A percentile compares a stretch with the other conserved stretches of the same genome.
Conservation (phyloP, 176 grass and related monocot genomes). For the Rhynchospora tenuis region DNA sequence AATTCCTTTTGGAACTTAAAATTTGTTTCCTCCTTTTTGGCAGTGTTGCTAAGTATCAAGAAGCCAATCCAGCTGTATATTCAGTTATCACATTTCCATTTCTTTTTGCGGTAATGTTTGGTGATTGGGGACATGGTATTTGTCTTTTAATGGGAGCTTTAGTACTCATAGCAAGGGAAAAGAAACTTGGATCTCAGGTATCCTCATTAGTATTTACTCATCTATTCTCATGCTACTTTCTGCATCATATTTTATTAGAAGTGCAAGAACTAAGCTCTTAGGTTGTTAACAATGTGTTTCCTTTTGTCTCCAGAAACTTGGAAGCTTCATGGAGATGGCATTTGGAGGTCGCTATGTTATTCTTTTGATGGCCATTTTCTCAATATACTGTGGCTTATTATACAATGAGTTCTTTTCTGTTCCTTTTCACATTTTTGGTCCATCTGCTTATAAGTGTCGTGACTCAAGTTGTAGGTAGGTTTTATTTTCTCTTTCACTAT, state of each 20-base stretch:
- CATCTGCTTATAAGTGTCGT: conserved; percentile 87
- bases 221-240: conserved; percentile 7
- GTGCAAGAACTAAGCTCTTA: background rate
- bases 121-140: conserved; percentile 99
- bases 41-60: conserved; percentile 95
- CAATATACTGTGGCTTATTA: conserved; percentile 99
- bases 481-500: background rate
- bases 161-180: conserved; percentile 87
- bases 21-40: conserved; percentile 20
- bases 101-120: conserved; percentile 99
- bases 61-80: conserved; percentile 97
- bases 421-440: conserved; percentile 96
- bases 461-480: conserved; percentile 77
- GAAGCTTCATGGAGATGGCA: conserved; percentile 98
- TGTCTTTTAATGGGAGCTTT: conserved; percentile 89
- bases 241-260: background rate
- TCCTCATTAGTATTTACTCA: background rate
- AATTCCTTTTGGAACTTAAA: background rate
- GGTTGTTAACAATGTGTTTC: conserved; percentile 1
- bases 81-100: conserved; percentile 97
- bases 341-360: conserved; percentile 98
- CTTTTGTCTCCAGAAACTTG: conserved; percentile 63
- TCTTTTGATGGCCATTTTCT: conserved; percentile 97
- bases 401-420: conserved; percentile 99
- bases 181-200: conserved; percentile 95